Percentiles rank a stretch among this genome's conserved stretches.
Evolutionary conservation across 2,329 filamentous ascomycete species (phyloP).

Genomic region (Cladosporium austrohemisphaericum): DNA sequence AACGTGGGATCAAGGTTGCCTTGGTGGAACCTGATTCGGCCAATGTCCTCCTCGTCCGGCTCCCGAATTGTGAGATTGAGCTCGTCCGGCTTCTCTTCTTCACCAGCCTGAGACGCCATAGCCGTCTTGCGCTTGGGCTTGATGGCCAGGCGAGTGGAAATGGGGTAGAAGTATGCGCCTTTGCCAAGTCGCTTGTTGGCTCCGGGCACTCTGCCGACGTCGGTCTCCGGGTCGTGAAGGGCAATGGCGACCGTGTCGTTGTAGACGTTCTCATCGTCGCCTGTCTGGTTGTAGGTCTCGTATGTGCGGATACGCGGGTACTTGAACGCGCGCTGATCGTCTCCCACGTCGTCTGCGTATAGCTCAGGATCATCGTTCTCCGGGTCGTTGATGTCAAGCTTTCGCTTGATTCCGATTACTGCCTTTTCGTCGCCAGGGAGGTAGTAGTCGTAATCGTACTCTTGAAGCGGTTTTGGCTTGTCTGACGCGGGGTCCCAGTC

Average conservation of each 20-base stretch:
- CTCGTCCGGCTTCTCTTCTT: conserved; percentile 48
- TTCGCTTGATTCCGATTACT: conserved; percentile 52
- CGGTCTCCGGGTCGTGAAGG: conserved; percentile 50
- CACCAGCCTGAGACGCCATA: conserved; percentile 32
- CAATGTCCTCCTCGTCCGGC: conserved; percentile 47
- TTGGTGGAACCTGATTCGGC: conserved; percentile 39
- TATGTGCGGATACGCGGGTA: conserved; percentile 59
- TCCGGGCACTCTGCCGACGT: conserved; percentile 28
- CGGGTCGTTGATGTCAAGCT: conserved; percentile 52
- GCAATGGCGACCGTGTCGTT: conserved; percentile 55
- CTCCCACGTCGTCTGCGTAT: conserved; percentile 43
- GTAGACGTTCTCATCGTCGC: conserved; percentile 51
- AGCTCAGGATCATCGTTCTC: conserved; percentile 51
- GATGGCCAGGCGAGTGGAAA: conserved; percentile 54
- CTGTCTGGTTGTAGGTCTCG: conserved; percentile 53
- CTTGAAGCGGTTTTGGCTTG: conserved; percentile 49
- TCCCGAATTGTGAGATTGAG: conserved; percentile 52
- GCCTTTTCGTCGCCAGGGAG: conserved; percentile 49
- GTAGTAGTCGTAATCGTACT: conserved; percentile 60
- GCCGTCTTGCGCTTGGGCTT: conserved; percentile 40
- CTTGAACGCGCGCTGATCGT: conserved; percentile 44
- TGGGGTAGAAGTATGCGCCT: conserved; percentile 61
- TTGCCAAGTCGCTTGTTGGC: conserved; percentile 42
- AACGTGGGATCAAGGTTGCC: conserved; percentile 16
- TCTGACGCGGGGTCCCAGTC: conserved; percentile 48